Conservation (phyloP, 2,329 filamentous ascomycete genomes). For the Elsinoe necatrix region DNA sequence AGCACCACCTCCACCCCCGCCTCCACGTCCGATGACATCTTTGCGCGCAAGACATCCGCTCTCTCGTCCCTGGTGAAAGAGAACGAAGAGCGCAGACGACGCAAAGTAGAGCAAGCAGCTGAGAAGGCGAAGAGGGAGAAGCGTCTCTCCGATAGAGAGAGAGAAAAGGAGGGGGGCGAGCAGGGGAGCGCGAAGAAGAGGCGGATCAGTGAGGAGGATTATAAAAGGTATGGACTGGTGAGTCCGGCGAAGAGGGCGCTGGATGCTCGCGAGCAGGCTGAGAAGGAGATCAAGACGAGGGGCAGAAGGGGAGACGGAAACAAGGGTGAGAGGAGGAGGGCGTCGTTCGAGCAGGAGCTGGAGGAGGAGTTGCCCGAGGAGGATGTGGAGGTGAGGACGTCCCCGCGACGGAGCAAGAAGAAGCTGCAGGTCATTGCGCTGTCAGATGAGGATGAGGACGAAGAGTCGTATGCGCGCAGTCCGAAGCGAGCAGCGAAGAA, state of each 20-base stretch:
- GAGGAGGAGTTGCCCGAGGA: conserved; percentile 14
- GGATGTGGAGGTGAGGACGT: conserved; percentile 25
- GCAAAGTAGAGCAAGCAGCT: conserved; percentile 25
- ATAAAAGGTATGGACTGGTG: conserved; percentile 3
- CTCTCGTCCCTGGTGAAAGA: conserved; percentile 29
- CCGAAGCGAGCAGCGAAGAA: conserved; percentile 1
- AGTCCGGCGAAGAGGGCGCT: conserved; percentile 10
- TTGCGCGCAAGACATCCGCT: background rate
- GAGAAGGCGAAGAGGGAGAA: conserved; percentile 25
- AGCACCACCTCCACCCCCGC: background rate
- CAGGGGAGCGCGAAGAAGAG: conserved; percentile 23
- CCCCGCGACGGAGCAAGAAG: conserved; percentile 18
- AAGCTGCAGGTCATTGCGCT: conserved; percentile 13
- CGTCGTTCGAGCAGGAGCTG: background rate
- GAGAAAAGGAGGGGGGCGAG: conserved; percentile 28
- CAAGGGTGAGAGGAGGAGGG: background rate
- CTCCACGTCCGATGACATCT: conserved; percentile 16
- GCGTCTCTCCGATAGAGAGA: conserved; percentile 19
- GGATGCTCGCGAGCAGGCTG: background rate
- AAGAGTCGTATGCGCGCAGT: conserved; percentile 17
- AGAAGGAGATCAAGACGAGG: background rate
- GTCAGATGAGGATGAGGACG: conserved; percentile 12
- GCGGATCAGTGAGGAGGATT: conserved; percentile 1
- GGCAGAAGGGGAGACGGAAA: background rate
- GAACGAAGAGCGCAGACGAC: conserved; percentile 25